Percentiles rank a stretch among this genome's conserved stretches.
Conservation (phyloP, 2,329 filamentous ascomycete genomes). For the Colletotrichum orbiculare region DNA sequence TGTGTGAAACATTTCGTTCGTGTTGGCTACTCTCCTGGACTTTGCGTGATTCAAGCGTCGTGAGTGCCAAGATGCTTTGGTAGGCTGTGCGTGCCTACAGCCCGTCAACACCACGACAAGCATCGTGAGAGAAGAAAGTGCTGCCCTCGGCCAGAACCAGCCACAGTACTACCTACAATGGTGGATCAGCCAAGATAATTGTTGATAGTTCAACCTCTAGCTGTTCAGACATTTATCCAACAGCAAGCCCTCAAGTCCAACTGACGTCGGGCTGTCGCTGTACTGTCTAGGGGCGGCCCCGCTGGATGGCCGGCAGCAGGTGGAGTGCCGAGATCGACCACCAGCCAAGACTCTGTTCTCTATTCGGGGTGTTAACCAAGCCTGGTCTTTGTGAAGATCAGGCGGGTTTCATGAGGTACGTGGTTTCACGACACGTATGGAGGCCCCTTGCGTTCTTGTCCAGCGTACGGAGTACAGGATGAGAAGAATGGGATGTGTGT, state of each 20-base stretch:
- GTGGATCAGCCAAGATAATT: background rate
- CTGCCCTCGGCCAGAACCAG: background rate
- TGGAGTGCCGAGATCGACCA: slow-evolving; percentile 26
- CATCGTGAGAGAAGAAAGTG: background rate
- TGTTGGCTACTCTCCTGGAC: background rate
- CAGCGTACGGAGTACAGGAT: too few species aligned
- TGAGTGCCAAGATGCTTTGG: too few species aligned
- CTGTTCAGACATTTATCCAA: background rate
- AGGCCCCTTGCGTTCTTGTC: too few species aligned
- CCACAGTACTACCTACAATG: background rate
- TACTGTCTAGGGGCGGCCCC: slow-evolving; percentile 18
- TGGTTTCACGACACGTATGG: too few species aligned
- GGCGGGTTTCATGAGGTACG: too few species aligned
- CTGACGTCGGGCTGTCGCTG: background rate
- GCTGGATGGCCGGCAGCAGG: background rate
- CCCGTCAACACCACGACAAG: background rate
- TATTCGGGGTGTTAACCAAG: too few species aligned
- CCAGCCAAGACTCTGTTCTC: too few species aligned
- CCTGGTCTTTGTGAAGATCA: too few species aligned
- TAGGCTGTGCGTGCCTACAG: background rate
- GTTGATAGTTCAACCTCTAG: background rate
- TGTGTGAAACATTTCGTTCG: background rate
- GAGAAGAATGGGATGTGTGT: too few species aligned
- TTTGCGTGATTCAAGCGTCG: too few species aligned
- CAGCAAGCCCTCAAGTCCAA: background rate